Conservation (phyloP, 2,329 filamentous ascomycete species). For the Xylariaceae sp. region DNA sequence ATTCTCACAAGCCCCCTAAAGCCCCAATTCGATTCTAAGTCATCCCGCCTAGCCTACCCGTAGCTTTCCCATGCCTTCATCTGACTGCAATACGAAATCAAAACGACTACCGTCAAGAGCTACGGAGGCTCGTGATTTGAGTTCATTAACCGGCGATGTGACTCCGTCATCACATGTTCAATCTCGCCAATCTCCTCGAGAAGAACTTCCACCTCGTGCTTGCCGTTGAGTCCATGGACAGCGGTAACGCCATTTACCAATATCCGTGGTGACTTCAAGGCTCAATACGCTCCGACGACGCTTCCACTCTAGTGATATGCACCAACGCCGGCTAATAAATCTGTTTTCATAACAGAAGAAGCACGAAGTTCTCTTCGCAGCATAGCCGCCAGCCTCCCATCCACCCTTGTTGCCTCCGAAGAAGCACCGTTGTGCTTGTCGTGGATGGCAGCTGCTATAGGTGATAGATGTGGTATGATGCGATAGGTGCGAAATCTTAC, state of each 20-base stretch:
- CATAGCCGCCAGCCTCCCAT: neutral
- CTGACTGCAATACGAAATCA: neutral
- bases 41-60: no score
- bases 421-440: neutral
- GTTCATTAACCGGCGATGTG: neutral
- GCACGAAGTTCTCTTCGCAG: neutral
- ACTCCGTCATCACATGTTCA: neutral
- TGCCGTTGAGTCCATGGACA: no score
- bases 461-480: neutral
- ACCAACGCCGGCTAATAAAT: neutral
- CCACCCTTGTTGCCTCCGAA: neutral
- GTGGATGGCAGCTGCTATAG: no score
- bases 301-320: neutral
- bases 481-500: conserved; percentile 14
- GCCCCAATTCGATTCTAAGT: no score
- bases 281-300: no score
- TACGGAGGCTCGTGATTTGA: neutral
- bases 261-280: no score
- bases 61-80: neutral
- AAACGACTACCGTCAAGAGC: neutral
- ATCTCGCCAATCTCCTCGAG: no score
- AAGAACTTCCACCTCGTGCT: no score
- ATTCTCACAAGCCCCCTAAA: no score
- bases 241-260: no score
- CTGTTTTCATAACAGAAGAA: neutral